A percentile compares a stretch with the other conserved stretches of the same genome.
Conservation (phyloP, 2,329 filamentous ascomycete species). For the Exophiala dermatitidis region DNA sequence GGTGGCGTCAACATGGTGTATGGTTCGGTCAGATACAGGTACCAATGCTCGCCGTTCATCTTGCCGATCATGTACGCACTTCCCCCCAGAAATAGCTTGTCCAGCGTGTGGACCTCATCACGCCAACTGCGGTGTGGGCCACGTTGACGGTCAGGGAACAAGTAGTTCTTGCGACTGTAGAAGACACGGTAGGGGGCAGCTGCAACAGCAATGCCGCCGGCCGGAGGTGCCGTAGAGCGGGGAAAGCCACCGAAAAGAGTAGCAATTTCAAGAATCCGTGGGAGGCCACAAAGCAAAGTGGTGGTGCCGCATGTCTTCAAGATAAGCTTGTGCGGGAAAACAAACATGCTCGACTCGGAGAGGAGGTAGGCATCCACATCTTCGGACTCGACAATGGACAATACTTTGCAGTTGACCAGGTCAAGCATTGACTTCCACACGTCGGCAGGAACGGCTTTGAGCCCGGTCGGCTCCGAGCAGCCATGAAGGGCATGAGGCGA, state of each 20-base stretch:
- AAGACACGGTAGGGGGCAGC: conserved; percentile 93
- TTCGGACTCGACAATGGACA: conserved; percentile 88
- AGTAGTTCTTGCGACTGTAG: conserved; percentile 97
- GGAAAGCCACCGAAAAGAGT: conserved; percentile 83
- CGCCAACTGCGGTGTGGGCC: conserved; percentile 97
- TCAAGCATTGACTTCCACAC: conserved; percentile 96
- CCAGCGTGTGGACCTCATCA: conserved; percentile 86
- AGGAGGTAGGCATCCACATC: conserved; percentile 93
- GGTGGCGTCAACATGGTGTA: conserved; percentile 74
- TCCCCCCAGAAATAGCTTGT: conserved; percentile 82
- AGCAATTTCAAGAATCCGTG: conserved; percentile 86
- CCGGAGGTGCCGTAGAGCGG: conserved; percentile 60
- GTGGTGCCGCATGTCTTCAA: conserved; percentile 98
- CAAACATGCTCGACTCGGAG: conserved; percentile 99
- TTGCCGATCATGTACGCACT: conserved; percentile 99
- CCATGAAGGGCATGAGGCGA: conserved; percentile 65
- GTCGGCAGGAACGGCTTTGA: conserved; percentile 78
- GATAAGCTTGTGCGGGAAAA: conserved; percentile 99
- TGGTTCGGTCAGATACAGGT: conserved; percentile 90
- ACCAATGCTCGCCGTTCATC: conserved; percentile 99
- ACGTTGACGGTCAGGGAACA: conserved; percentile 89
- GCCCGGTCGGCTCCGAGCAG: conserved; percentile 62
- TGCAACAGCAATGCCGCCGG: conserved; percentile 62
- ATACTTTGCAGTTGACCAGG: conserved; percentile 94
- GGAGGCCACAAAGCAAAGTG: conserved; percentile 80